Evolutionary conservation across 805 yeast species (phyloP).

Genomic region (Metschnikowia lachancei): DNA sequence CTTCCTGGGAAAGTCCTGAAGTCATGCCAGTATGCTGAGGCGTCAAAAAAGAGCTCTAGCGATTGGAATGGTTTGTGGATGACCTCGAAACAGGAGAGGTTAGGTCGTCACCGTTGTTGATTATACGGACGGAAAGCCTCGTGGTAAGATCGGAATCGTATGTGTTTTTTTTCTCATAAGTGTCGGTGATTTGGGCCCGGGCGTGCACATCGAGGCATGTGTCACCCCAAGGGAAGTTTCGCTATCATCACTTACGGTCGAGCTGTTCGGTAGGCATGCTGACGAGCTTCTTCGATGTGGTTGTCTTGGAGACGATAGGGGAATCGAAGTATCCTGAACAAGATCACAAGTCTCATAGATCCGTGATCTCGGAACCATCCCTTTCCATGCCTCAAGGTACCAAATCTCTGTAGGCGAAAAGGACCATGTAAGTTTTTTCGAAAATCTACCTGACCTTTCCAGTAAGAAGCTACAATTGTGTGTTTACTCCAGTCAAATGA

Average conservation of each 20-base stretch:
- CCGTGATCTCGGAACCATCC: no score
- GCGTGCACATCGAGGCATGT: slow-evolving; percentile 52
- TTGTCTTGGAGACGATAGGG: slow-evolving; percentile 31
- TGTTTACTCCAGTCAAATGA: no score
- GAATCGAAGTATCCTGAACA: no score
- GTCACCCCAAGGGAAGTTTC: slow-evolving; percentile 3
- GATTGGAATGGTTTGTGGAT: slow-evolving; percentile 18
- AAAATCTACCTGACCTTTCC: no score
- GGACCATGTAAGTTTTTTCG: no score
- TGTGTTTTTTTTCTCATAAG: slow-evolving; percentile 53
- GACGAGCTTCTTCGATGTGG: slow-evolving; percentile 33
- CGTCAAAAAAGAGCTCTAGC: slow-evolving; percentile 16
- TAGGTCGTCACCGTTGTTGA: slow-evolving; percentile 19
- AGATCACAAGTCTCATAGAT: no score
- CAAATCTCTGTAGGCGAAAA: no score
- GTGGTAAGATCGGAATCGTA: slow-evolving; percentile 29
- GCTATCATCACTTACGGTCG: slow-evolving; percentile 22
- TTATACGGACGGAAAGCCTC: slow-evolving; percentile 7
- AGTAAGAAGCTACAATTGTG: no score
- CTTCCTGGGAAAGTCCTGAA: slow-evolving; percentile 13
- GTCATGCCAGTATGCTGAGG: slow-evolving; percentile 20
- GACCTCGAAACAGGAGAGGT: slow-evolving; percentile 23
- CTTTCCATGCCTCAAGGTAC: no score
- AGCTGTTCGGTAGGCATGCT: slow-evolving; percentile 21
- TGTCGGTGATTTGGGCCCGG: slow-evolving; percentile 74